These are phyloP conservation scores for Quercus suber DNA, from an alignment of 306 rosid genomes.

Conservation along the genomic window DNA sequence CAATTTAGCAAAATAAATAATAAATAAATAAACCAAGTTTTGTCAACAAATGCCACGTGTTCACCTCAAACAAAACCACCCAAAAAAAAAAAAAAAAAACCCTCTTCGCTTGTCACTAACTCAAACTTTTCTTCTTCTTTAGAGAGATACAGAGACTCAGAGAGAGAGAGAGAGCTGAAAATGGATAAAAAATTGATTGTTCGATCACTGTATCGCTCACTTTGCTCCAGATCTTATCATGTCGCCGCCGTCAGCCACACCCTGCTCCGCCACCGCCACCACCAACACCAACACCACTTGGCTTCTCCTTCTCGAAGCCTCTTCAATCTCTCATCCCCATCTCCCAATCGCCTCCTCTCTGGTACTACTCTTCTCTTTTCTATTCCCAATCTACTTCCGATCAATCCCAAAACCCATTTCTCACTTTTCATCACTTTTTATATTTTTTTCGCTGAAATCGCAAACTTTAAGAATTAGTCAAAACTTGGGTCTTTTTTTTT, in stretches of 20 bases:
- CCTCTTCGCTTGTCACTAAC: neutral
- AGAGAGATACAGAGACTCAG: neutral
- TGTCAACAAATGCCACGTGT: neutral
- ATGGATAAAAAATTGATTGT: conserved; percentile 60
- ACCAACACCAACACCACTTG: conserved; percentile 9
- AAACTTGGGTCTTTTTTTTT: no score
- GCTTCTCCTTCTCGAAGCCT: conserved; percentile 28
- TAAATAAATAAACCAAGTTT: neutral
- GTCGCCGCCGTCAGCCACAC: conserved; percentile 28
- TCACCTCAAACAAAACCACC: neutral
- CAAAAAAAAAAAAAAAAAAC: no score
- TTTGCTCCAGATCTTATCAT: conserved; percentile 54
- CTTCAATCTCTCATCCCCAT: conserved; percentile 29
- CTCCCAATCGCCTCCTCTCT: conserved; percentile 19
- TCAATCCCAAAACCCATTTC: neutral
- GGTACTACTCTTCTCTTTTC: conserved; percentile 25
- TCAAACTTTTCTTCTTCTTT: neutral
- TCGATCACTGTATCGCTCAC: conserved; percentile 61
- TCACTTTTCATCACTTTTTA: neutral
- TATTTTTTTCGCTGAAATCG: neutral
- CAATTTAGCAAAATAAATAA: no score
- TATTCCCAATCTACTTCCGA: neutral
- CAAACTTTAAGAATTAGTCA: no score
- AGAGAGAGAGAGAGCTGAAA: conserved; percentile 1
- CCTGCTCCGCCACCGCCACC: conserved; percentile 9